These are phyloP conservation scores for Cochliopodium minus DNA, from an alignment of 208 protist genomes.

Conservation along the genomic window DNA sequence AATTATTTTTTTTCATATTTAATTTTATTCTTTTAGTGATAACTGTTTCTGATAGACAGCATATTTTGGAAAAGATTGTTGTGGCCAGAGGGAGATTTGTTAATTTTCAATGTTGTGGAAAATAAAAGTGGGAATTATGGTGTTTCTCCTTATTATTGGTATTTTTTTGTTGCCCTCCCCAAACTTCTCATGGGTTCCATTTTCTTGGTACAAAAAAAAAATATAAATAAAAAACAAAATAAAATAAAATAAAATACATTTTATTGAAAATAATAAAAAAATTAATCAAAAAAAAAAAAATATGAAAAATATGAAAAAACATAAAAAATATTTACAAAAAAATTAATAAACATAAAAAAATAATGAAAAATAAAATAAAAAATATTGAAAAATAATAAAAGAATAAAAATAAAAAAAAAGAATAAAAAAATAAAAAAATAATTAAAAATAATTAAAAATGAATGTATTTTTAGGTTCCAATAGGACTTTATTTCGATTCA, in stretches of 20 bases:
- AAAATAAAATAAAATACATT: neutral
- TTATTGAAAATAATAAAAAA: neutral
- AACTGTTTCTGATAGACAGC: too few species aligned
- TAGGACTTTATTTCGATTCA: too few species aligned
- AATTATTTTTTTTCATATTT: too few species aligned
- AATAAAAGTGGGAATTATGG: conserved; percentile 62
- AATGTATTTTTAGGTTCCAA: neutral
- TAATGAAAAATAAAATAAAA: neutral
- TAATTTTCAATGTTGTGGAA: conserved; percentile 63
- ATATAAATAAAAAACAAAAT: neutral
- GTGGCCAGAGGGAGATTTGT: conserved; percentile 67
- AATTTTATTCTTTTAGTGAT: too few species aligned
- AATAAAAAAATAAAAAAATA: neutral
- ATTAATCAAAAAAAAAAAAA: neutral
- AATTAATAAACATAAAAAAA: neutral
- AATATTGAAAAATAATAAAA: neutral
- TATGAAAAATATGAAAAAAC: neutral
- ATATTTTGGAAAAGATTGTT: conserved; percentile 53
- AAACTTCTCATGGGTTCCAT: conserved; percentile 32
- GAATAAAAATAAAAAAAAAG: neutral
- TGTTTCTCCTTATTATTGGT: conserved; percentile 50
- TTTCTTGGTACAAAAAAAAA: conserved; percentile 10
- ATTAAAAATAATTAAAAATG: neutral
- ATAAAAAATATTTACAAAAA: neutral
- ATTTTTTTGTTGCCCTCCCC: conserved; percentile 53